Base-by-base conservation (phyloP, 768 basidiomycete species). In the Kwoniella botswanensis region DNA sequence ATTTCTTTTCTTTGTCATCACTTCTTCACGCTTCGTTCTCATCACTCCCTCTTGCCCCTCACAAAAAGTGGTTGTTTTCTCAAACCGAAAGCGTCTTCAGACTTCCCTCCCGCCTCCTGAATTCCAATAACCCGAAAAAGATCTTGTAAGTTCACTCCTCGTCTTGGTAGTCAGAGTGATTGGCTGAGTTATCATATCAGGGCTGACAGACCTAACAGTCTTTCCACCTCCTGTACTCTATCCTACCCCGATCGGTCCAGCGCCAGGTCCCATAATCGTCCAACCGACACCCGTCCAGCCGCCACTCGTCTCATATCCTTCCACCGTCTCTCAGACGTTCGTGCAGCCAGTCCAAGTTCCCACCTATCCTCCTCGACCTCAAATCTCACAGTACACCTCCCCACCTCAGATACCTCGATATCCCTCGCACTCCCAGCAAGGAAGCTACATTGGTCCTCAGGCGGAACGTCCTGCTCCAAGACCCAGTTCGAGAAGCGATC, bases 241-340 rank as follows among this genome's bases (percentile, higher is more conserved):
- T 54, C 58, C 29, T 13, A 29, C 58, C 15, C 35, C 57, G 10
- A 43, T 62, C 4, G 55, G 53, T n/a, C 58, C 67, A 24, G 29
- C 55, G 10, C 35, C 62, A 5, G 21, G 41, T 17, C 59, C 60
- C 1, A 69, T 69, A 21, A 52, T 69, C 24, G 44, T 69, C 0
- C 68, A 52, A 35, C 68, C 61, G 1, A 35, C 41, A 35, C 68
- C 61, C 9, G 10, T 69, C 21, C 68, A 53, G 4, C 52, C 68
- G 43, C 68, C 68, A 46, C 54, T 69, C 35, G 29, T 69, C 18
- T 54, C 68, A 13, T 69, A 69, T n/a, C 61, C 68, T 9, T 69
- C 68, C 4, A 12, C 10, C 1, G 12, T 43, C 1, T 42, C 53
- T 9, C 52, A 41, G 35, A 57, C 68, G 0, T 69, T 69, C 43